These are phyloP conservation scores for Malassezia sp. DNA, from an alignment of 1,284 basidiomycete species.

Conservation along the genomic window DNA sequence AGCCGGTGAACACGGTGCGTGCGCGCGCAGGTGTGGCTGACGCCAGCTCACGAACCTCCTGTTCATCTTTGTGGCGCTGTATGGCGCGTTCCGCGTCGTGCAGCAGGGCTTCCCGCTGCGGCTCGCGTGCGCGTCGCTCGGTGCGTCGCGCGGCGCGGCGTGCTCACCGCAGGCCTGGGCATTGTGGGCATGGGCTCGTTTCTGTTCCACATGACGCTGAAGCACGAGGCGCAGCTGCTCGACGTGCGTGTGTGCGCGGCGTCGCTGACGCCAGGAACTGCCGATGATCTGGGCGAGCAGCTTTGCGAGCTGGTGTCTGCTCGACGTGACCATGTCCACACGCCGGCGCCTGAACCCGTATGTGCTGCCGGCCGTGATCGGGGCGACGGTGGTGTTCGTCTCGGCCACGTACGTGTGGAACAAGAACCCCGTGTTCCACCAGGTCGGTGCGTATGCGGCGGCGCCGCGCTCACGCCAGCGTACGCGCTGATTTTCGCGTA, in stretches of 20 bases:
- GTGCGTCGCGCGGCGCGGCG: not conserved
- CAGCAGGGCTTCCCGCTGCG: conserved; percentile 24
- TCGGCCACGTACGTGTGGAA: conserved; percentile 47
- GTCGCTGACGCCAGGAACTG: too few species aligned
- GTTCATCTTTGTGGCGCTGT: conserved; percentile 48
- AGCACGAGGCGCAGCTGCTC: conserved; percentile 36
- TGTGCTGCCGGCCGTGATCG: conserved; percentile 19
- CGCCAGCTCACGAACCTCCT: conserved; percentile 49
- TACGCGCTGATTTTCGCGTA: conserved; percentile 49
- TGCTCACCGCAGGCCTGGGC: conserved; percentile 22
- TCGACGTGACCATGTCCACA: conserved; percentile 25
- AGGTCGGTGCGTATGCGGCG: conserved; percentile 37
- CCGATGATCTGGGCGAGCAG: conserved; percentile 45
- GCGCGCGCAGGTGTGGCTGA: conserved; percentile 48
- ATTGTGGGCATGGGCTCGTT: conserved; percentile 32
- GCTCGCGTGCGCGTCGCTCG: conserved; percentile 25
- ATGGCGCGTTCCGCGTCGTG: conserved; percentile 29
- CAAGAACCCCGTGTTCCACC: conserved; percentile 53
- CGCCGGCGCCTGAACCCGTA: conserved; percentile 8
- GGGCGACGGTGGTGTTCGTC: conserved; percentile 22
- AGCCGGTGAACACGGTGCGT: conserved; percentile 32
- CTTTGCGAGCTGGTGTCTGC: conserved; percentile 30
- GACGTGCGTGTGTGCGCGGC: too few species aligned
- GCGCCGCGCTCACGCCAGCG: too few species aligned
- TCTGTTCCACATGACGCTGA: conserved; percentile 41